phyloP scores from a whole-genome alignment of 2,329 filamentous ascomycete species.

The Apiospora saccharicola region DNA sequence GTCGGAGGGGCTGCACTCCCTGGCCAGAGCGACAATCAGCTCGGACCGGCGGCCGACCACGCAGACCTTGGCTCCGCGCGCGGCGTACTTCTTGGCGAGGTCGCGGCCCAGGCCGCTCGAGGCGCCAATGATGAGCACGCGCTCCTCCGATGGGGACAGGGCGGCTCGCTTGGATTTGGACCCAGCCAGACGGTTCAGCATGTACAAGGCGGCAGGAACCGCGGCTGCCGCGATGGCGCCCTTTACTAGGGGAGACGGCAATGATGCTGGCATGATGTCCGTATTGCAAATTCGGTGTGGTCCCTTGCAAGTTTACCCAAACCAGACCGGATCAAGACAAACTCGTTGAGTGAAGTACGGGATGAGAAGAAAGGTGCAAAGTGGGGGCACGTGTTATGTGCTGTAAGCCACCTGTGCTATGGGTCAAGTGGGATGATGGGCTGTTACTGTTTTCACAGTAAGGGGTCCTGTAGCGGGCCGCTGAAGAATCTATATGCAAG shows the following conservation, averaged over 20 bases:
- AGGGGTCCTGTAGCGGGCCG: not conserved
- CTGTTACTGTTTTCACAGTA: too few relatives aligned
- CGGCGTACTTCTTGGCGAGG: constrained; percentile 39
- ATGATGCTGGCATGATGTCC: not conserved
- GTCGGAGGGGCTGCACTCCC: constrained; percentile 35
- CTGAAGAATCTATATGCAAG: not conserved
- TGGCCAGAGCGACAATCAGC: constrained; percentile 35
- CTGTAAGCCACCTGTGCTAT: too few relatives aligned
- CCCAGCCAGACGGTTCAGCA: not conserved
- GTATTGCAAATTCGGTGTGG: too few relatives aligned
- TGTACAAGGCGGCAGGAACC: constrained; percentile 5
- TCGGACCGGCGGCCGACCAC: constrained; percentile 41
- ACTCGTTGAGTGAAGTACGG: not conserved
- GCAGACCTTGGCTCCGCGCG: constrained; percentile 40
- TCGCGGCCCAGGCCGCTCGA: constrained; percentile 44
- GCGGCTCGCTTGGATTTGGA: not conserved
- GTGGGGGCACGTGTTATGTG: not conserved
- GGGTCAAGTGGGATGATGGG: not conserved
- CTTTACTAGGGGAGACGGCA: not conserved
- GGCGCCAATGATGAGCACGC: constrained; percentile 43
- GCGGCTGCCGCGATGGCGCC: constrained; percentile 5
- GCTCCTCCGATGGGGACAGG: constrained; percentile 34
- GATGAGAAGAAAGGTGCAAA: not conserved
- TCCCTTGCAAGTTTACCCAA: not conserved
- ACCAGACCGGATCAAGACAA: not conserved